These are phyloP conservation scores for Sphaerulina vaccinii DNA, from an alignment of 2,329 filamentous ascomycete species.

Conservation along the genomic window DNA sequence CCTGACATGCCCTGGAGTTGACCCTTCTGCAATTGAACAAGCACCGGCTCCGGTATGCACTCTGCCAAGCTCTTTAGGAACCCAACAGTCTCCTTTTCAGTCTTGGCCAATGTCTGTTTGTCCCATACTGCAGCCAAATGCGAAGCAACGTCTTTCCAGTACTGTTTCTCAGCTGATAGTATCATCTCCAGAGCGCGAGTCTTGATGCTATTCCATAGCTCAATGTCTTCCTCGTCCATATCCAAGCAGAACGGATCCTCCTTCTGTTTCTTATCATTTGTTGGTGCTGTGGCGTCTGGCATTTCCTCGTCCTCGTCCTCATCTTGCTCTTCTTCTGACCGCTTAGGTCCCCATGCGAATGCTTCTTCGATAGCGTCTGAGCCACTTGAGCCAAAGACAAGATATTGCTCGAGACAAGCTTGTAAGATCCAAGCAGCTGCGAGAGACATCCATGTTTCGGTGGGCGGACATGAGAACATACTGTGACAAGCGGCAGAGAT, in stretches of 20 bases:
- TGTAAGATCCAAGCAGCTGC: constrained; percentile 52
- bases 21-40: constrained; percentile 54
- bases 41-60: constrained; percentile 47
- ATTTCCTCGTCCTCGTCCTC: constrained; percentile 13
- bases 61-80: constrained; percentile 47
- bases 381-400: constrained; percentile 40
- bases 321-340: constrained; percentile 27
- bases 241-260: constrained; percentile 23
- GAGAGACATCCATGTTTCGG: constrained; percentile 46
- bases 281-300: not conserved
- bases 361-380: constrained; percentile 43
- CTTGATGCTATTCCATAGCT: constrained; percentile 40
- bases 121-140: constrained; percentile 34
- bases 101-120: constrained; percentile 37
- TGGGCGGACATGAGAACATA: constrained; percentile 38
- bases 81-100: constrained; percentile 42
- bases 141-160: constrained; percentile 24
- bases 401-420: constrained; percentile 50
- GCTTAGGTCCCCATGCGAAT: constrained; percentile 47
- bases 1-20: constrained; percentile 41
- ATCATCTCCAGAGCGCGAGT: constrained; percentile 36
- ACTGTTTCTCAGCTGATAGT: constrained; percentile 17
- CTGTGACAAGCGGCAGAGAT: constrained; percentile 44
- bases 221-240: constrained; percentile 32
- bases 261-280: not conserved